These are phyloP conservation scores for Saprolegnia parasitica DNA, from an alignment of 352 stramenopile genomes.

Conservation along the genomic window DNA sequence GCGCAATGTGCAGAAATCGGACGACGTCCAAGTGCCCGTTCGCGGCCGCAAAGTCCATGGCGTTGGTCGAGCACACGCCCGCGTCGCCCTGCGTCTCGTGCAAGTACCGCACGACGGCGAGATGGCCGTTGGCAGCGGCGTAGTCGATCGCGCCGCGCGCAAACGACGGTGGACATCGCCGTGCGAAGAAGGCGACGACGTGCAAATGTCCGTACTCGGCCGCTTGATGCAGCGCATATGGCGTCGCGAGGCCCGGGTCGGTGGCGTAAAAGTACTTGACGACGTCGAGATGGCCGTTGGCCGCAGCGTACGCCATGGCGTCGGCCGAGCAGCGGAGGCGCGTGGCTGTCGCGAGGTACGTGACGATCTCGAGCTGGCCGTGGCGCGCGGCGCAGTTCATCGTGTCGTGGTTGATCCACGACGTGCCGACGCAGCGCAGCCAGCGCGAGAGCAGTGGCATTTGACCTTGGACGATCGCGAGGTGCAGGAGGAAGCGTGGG, in stretches of 20 bases:
- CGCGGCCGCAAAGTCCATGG: slow-evolving; percentile 13
- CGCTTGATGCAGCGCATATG: slow-evolving; percentile 12
- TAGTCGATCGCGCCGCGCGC: slow-evolving; percentile 12
- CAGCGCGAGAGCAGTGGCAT: slow-evolving; percentile 1
- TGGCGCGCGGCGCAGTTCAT: slow-evolving; percentile 23
- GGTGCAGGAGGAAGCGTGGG: slow-evolving; percentile 17
- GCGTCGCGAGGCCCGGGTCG: neutral
- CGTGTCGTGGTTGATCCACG: slow-evolving; percentile 14
- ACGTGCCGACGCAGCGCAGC: neutral
- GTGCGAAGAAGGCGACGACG: slow-evolving; percentile 8
- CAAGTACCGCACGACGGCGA: slow-evolving; percentile 26
- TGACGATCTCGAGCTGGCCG: slow-evolving; percentile 29
- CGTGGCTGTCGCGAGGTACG: slow-evolving; percentile 26
- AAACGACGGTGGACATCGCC: neutral
- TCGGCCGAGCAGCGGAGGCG: slow-evolving; percentile 27
- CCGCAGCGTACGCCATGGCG: slow-evolving; percentile 28
- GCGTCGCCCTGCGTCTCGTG: neutral
- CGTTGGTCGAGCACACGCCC: slow-evolving; percentile 9
- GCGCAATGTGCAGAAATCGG: neutral
- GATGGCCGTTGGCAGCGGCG: slow-evolving; percentile 19
- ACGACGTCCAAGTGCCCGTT: slow-evolving; percentile 19
- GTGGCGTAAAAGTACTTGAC: slow-evolving; percentile 29
- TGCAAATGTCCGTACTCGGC: slow-evolving; percentile 25
- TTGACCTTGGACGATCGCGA: slow-evolving; percentile 13
- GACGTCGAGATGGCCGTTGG: slow-evolving; percentile 28